A percentile compares a stretch with the other conserved stretches of the same genome.
Conservation (phyloP, 257 asterid genomes). For the Mitragyna speciosa region DNA sequence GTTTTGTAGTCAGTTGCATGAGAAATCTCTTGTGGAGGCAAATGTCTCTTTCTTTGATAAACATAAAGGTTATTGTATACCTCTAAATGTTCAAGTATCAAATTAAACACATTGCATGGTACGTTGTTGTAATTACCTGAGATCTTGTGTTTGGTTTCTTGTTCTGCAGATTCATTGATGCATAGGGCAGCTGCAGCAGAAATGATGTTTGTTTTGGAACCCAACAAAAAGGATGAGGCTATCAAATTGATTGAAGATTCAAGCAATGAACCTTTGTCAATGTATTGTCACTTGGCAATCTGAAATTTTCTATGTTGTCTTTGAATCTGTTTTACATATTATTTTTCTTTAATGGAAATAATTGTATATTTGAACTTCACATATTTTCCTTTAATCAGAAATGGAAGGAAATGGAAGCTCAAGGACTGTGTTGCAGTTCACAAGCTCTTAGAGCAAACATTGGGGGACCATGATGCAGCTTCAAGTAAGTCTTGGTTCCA, state of each 20-base stretch:
- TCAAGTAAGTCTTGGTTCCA: constrained; percentile 45
- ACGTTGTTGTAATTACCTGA: neutral
- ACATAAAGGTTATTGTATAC: constrained; percentile 54
- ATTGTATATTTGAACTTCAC: constrained; percentile 12
- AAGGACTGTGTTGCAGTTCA: constrained; percentile 75
- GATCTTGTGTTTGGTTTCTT: constrained; percentile 14
- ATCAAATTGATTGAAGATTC: constrained; percentile 74
- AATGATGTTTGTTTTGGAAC: constrained; percentile 73
- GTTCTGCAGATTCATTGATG: constrained; percentile 64
- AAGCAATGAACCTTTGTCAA: constrained; percentile 41
- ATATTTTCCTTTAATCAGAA: constrained; percentile 39
- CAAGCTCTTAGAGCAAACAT: constrained; percentile 50
- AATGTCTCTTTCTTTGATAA: constrained; percentile 71
- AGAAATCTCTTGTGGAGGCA: constrained; percentile 76
- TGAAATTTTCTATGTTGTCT: neutral
- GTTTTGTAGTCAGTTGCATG: constrained; percentile 69
- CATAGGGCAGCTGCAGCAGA: constrained; percentile 95
- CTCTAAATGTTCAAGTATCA: constrained; percentile 7
- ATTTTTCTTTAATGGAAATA: neutral
- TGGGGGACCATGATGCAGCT: constrained; percentile 71
- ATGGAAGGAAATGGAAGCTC: constrained; percentile 59
- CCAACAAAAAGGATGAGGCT: constrained; percentile 75
- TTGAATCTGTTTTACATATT: neutral
- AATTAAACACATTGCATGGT: neutral
- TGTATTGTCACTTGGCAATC: constrained; percentile 44